Base-by-base conservation (phyloP, 768 basidiomycete species). In the Podaxis sp. region DNA sequence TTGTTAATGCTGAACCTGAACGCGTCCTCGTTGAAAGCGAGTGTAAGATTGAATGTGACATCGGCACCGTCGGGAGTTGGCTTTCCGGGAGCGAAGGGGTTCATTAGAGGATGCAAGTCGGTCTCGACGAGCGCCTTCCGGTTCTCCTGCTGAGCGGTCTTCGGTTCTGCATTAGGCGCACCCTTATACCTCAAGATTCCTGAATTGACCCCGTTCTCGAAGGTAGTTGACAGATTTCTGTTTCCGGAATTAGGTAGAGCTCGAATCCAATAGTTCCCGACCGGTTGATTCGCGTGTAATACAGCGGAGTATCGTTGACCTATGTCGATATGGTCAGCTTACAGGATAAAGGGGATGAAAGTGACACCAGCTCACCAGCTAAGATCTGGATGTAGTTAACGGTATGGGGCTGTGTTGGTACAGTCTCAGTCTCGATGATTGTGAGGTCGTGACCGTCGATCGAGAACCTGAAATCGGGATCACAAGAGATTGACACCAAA, bases 241-340 rank as follows among this genome's bases (percentile, higher is more conserved):
- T 58, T 65, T 4, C 66, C 66, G 20, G 75, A 65, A 55, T 70
- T 72, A n/a, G 74, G 68, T 4, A 67, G 67, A 46, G 68, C 70
- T 38, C 69, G 69, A 50, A 76, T 66, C 69, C 77, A 79, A 64
- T 80, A 80, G 63, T 81, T 81, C 28, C 56, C 68, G 3, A 78
- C 65, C 0, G 69, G 66, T 58, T 78, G 76, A 58, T 75, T 73
- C 2, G 79, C 77, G 7, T 72, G 64, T 17, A 81, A 64, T 58
- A 76, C 66, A 22, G 69, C 65, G 2, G 69, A 83, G 55, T 84
- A 83, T 5, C 82, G 75, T 65, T 83, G 82, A 2, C 74, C 78
- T 10, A 75, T 73, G 51, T 71, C 75, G 51, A 82, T 67, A 44
- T 17, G 15, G 41, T n/a, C n/a, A 44, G n/a, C 41, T 44, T 44